Percentiles rank a stretch among this genome's conserved stretches.
phyloP scores from a whole-genome alignment of 768 basidiomycete genomes.

The Russula sp. region DNA sequence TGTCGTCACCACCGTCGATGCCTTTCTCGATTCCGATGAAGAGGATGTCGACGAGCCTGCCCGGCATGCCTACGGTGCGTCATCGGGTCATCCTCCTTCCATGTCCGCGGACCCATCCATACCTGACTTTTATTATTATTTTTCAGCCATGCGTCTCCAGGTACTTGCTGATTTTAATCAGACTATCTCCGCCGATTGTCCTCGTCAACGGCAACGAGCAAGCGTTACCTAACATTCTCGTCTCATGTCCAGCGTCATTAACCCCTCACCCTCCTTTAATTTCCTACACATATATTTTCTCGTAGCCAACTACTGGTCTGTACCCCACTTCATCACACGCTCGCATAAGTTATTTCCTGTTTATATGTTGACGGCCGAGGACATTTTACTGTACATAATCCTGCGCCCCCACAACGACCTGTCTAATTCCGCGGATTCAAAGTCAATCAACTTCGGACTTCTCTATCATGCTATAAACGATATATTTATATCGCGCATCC shows the following conservation, averaged over 20 bases:
- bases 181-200: not conserved
- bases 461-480: not conserved
- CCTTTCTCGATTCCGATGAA: conserved; percentile 74
- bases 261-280: not conserved
- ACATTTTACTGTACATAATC: conserved; percentile 17
- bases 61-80: conserved; percentile 63
- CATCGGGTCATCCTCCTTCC: not conserved
- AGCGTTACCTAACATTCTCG: conserved; percentile 2
- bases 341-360: conserved; percentile 31
- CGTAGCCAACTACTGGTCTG: not conserved
- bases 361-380: conserved; percentile 24
- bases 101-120: too few species aligned
- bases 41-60: conserved; percentile 62
- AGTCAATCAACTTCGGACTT: not conserved
- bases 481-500: conserved; percentile 19
- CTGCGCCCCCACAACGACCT: conserved; percentile 1
- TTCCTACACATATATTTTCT: not conserved
- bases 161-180: conserved; percentile 25
- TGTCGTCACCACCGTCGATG: conserved; percentile 60
- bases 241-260: not conserved
- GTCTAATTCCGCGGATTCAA: conserved; percentile 17
- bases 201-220: conserved; percentile 12
- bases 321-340: not conserved
- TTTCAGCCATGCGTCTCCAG: conserved; percentile 27
- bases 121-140: not conserved